phyloP scores from a whole-genome alignment of 129 eudicot genomes.

The Artemisia annua region DNA sequence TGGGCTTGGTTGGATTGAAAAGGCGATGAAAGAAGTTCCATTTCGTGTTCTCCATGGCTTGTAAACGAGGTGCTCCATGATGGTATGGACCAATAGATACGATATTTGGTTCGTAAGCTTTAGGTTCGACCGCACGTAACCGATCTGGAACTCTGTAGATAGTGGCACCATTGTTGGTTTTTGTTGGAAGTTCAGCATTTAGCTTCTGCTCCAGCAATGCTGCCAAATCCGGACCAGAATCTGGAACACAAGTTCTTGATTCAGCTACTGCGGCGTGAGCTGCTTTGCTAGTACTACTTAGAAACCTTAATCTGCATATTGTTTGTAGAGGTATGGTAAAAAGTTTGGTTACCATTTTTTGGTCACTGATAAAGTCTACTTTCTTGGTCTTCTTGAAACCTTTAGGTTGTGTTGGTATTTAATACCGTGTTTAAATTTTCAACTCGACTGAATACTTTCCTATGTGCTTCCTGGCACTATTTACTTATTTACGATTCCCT shows the following conservation, averaged over 20 bases:
- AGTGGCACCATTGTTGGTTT: constrained; percentile 11
- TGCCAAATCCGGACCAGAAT: constrained; percentile 5
- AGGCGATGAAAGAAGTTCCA: constrained; percentile 27
- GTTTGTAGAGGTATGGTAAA: background rate
- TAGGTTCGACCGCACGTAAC: constrained; percentile 25
- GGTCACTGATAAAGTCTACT: background rate
- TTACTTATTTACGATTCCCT: too few species aligned
- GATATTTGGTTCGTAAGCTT: constrained; percentile 38
- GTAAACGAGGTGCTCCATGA: constrained; percentile 19
- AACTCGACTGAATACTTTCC: background rate
- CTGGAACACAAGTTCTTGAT: background rate
- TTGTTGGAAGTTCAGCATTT: constrained; percentile 13
- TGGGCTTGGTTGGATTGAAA: constrained; percentile 22
- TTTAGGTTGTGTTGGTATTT: background rate
- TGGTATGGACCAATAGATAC: constrained; percentile 46
- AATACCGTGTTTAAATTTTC: background rate
- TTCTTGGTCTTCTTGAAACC: background rate
- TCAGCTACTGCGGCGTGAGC: background rate
- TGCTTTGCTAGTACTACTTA: background rate
- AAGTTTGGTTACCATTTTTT: background rate
- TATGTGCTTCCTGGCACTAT: background rate
- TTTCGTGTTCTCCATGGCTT: constrained; percentile 32
- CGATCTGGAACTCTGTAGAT: constrained; percentile 31
- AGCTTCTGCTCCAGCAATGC: constrained; percentile 21
- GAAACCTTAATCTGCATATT: constrained; percentile 7